Evolutionary conservation across 2,329 filamentous ascomycete genomes (phyloP).

Genomic region (Fusarium xyrophilum): DNA sequence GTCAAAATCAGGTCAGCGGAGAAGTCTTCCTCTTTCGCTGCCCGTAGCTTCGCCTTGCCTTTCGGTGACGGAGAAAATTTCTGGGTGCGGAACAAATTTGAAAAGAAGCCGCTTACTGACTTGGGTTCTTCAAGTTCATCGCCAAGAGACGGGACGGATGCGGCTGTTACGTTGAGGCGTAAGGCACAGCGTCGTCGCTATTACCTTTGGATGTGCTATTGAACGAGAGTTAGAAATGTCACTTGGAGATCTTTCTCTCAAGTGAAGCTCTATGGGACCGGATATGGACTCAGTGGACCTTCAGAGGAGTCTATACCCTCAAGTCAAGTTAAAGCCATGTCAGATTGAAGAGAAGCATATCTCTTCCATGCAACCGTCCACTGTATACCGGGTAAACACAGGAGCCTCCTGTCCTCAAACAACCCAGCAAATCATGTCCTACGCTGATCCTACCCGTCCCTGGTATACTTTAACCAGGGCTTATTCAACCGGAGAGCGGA

Average conservation of each 20-base stretch:
- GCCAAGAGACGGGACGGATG: conserved; percentile 13
- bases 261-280: not conserved
- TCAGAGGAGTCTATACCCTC: accelerated
- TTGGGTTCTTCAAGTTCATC: conserved; percentile 11
- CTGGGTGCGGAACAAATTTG: conserved; percentile 4
- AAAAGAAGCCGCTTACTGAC: not conserved
- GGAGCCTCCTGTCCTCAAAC: not conserved
- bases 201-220: no score
- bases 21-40: not conserved
- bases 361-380: not conserved
- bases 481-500: conserved; percentile 4
- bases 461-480: not conserved
- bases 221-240: accelerated
- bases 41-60: not conserved
- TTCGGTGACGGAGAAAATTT: not conserved
- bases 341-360: not conserved
- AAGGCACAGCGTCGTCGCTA: not conserved
- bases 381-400: not conserved
- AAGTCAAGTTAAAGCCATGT: no score
- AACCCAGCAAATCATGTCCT: conserved; percentile 3
- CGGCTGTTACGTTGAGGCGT: not conserved
- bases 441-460: conserved; percentile 4
- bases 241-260: accelerated
- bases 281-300: accelerated
- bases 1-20: not conserved